These are phyloP conservation scores for Solanum sparsipilum DNA, from an alignment of 257 asterid genomes.

Conservation along the genomic window DNA sequence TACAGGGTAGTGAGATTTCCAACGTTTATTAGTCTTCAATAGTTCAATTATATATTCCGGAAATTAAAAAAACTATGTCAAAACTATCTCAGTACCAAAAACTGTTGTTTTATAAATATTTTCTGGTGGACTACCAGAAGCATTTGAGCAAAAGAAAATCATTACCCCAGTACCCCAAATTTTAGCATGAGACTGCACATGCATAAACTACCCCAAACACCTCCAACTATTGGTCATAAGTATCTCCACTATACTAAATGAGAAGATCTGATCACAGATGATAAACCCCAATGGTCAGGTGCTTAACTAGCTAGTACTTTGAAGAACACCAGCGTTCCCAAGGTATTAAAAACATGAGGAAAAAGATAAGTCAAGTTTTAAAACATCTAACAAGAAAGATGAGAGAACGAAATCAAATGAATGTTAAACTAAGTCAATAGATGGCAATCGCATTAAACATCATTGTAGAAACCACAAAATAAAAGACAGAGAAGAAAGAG, in stretches of 20 bases:
- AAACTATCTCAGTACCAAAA: not conserved
- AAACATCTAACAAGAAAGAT: not conserved
- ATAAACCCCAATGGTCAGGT: not conserved
- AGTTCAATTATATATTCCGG: not conserved
- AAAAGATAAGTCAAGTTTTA: not conserved
- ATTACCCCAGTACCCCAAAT: not conserved
- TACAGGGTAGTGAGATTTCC: not conserved
- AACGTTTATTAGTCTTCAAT: not conserved
- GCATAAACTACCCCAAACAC: not conserved
- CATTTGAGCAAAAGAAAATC: not conserved
- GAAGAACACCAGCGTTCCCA: not conserved
- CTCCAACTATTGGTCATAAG: not conserved
- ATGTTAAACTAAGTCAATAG: not conserved
- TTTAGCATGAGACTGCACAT: not conserved
- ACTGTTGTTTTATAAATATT: not conserved
- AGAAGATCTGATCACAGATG: not conserved
- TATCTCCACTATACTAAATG: not conserved
- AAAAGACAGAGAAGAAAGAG: not conserved
- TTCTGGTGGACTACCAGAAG: not conserved
- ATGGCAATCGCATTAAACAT: not conserved
- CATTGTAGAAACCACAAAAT: not conserved
- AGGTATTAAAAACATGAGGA: not conserved
- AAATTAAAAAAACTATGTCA: not conserved
- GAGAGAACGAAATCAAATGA: not conserved
- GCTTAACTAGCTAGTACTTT: not conserved